phyloP scores from a whole-genome alignment of 495 filamentous ascomycete genomes.

The Thozetella sp. region DNA sequence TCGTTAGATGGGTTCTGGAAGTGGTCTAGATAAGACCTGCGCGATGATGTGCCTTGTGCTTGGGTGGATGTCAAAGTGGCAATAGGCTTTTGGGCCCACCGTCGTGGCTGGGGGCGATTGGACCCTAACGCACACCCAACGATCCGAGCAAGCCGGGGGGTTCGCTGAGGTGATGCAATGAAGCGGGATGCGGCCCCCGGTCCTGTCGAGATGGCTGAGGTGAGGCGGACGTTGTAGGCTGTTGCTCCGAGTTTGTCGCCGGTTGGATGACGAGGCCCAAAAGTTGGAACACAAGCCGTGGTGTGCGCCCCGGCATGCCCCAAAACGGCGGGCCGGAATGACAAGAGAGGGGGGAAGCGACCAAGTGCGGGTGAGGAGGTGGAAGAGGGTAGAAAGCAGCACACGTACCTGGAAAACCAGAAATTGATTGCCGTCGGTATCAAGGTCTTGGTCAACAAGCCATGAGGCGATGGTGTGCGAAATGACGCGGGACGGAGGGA shows the following conservation, averaged over 20 bases:
- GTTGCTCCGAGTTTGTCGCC: not conserved
- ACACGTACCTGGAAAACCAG: not conserved
- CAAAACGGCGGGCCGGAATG: slow-evolving; percentile 1
- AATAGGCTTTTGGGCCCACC: not conserved
- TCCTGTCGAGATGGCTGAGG: no score
- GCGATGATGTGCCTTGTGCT: not conserved
- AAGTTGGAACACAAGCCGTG: not conserved
- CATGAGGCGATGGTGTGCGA: slow-evolving; percentile 5
- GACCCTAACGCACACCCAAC: no score
- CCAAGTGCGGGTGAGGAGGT: no score
- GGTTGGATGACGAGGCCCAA: not conserved
- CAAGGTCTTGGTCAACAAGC: slow-evolving; percentile 9
- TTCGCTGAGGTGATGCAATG: no score
- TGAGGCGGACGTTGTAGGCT: no score
- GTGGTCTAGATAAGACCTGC: not conserved
- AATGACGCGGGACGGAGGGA: not conserved
- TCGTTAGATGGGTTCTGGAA: no score
- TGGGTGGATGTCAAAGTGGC: not conserved
- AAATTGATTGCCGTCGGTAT: not conserved
- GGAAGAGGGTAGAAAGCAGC: no score
- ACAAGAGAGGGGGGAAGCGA: not conserved
- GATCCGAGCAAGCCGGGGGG: no score
- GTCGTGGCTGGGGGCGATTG: no score
- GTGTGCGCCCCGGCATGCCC: not conserved
- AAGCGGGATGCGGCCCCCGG: no score